Conservation (phyloP, 768 basidiomycete species). For the Kwoniella europaea region DNA sequence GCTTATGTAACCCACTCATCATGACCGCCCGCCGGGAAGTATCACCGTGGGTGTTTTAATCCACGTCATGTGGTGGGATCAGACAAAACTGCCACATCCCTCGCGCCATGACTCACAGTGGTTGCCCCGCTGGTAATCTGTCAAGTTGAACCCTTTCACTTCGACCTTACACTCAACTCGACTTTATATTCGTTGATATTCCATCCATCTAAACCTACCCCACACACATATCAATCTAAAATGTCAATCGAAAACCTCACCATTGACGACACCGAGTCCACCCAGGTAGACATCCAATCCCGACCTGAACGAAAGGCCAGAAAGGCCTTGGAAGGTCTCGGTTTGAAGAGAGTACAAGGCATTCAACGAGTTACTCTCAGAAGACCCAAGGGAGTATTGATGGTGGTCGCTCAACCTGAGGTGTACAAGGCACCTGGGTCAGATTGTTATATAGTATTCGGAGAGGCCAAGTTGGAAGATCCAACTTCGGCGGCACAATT, state of each 20-base stretch:
- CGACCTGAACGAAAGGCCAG: constrained; percentile 93
- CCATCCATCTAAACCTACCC: constrained; percentile 1
- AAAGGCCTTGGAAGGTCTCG: constrained; percentile 81
- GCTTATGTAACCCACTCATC: neutral
- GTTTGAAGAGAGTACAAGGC: constrained; percentile 86
- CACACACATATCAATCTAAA: constrained; percentile 61
- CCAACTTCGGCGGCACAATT: constrained; percentile 54
- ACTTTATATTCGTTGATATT: neutral
- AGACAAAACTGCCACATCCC: constrained; percentile 26
- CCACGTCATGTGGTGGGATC: neutral
- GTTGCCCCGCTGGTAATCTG: neutral
- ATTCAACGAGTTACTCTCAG: constrained; percentile 95
- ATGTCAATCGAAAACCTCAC: constrained; percentile 62
- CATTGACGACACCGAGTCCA: constrained; percentile 66
- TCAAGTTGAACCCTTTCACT: neutral
- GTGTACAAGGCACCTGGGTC: constrained; percentile 97
- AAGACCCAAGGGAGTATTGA: constrained; percentile 93
- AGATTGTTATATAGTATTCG: constrained; percentile 98
- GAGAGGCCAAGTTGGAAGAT: constrained; percentile 69
- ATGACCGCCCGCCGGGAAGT: neutral
- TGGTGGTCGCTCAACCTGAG: constrained; percentile 90
- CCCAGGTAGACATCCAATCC: constrained; percentile 83
- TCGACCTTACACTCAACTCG: constrained; percentile 3
- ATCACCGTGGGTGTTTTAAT: neutral
- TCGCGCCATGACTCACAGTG: neutral